Percentiles rank a stretch among this genome's conserved stretches.
These are phyloP conservation scores for Fusarium anguioides DNA, from an alignment of 2,329 filamentous ascomycete species.

Conservation along the genomic window DNA sequence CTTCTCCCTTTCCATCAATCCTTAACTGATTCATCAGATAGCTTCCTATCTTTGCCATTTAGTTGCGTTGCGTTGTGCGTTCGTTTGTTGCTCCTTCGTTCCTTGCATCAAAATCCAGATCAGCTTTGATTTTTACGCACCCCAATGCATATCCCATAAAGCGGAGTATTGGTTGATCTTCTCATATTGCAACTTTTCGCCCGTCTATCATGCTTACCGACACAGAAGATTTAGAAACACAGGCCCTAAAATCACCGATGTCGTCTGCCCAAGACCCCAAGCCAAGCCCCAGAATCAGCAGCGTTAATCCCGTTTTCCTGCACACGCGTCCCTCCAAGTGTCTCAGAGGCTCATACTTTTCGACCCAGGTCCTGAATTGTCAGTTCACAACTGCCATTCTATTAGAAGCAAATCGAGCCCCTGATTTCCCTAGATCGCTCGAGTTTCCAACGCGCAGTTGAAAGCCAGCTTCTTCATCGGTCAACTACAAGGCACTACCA, in stretches of 20 bases:
- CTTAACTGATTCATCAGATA: too few species aligned
- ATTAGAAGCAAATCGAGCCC: not conserved
- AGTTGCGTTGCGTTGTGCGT: too few species aligned
- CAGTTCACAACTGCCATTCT: not conserved
- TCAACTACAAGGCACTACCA: not conserved
- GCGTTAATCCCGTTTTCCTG: not conserved
- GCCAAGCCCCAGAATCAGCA: not conserved
- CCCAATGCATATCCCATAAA: not conserved
- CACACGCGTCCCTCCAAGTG: too few species aligned
- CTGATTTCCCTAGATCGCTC: not conserved
- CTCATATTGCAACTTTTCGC: rapidly evolving
- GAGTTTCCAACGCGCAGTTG: not conserved
- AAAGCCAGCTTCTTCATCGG: too few species aligned
- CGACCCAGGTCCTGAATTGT: rapidly evolving
- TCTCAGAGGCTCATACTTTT: rapidly evolving
- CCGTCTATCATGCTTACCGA: not conserved
- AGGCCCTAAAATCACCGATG: not conserved
- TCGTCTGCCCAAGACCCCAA: not conserved
- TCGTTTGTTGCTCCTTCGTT: too few species aligned
- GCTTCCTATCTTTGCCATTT: too few species aligned
- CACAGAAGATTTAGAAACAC: not conserved
- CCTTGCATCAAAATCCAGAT: too few species aligned
- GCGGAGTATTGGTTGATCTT: rapidly evolving
- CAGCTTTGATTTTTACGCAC: not conserved
- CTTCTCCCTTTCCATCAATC: not conserved